phyloP scores from a whole-genome alignment of 345 rosid genomes.

The Camelina neglecta region DNA sequence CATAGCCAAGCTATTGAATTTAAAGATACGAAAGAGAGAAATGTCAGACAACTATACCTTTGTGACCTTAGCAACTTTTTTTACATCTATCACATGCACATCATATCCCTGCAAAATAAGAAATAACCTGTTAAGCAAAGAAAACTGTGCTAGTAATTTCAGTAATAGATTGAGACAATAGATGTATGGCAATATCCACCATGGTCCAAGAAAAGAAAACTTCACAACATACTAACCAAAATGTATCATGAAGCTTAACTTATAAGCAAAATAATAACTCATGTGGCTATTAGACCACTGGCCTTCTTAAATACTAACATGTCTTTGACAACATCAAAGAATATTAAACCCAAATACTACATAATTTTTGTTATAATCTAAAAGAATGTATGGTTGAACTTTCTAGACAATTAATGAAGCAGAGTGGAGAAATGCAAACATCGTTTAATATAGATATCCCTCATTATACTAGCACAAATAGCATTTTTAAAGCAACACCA shows the following conservation, averaged over 20 bases:
- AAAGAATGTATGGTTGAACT: neutral
- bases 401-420: neutral
- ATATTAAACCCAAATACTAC: neutral
- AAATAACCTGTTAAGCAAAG: neutral
- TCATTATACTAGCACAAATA: conserved; percentile 1
- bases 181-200: neutral
- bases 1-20: conserved; percentile 23
- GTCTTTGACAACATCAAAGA: conserved; percentile 11
- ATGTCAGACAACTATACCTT: conserved; percentile 60
- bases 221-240: conserved; percentile 1
- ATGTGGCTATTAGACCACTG: neutral
- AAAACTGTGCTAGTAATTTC: neutral
- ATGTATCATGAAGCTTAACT: conserved; percentile 8
- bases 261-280: neutral
- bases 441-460: neutral
- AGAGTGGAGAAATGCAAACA: neutral
- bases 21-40: conserved; percentile 22
- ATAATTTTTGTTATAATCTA: neutral
- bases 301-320: neutral
- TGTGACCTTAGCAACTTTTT: conserved; percentile 89
- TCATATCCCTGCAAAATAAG: conserved; percentile 82
- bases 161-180: neutral
- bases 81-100: conserved; percentile 78
- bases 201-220: conserved; percentile 6
- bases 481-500: conserved; percentile 5